Evolutionary conservation across 352 stramenopile genomes (phyloP).

Genomic region (Phytophthora podocarpi): DNA sequence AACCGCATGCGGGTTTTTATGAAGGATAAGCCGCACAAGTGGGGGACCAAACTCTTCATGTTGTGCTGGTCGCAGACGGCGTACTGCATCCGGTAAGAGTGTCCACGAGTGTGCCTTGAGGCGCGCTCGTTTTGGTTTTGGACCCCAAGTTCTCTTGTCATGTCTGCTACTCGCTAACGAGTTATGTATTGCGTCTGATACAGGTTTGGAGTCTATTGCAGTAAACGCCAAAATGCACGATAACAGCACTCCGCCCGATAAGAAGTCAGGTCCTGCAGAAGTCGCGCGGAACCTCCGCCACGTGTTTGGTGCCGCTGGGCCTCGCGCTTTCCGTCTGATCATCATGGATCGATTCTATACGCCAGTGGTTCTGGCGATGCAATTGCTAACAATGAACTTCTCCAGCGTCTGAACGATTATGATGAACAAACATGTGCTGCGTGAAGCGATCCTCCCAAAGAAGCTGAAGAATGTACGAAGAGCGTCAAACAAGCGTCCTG

Average conservation of each 20-base stretch:
- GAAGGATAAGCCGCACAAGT: no score
- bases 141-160: neutral
- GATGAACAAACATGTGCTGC: neutral
- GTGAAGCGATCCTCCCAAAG: neutral
- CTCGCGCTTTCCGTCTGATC: neutral
- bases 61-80: slow-evolving; percentile 10
- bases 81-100: slow-evolving; percentile 20
- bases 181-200: neutral
- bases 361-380: neutral
- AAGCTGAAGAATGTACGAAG: neutral
- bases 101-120: neutral
- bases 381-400: slow-evolving; percentile 1
- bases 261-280: neutral
- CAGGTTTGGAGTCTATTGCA: neutral
- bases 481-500: neutral
- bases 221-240: slow-evolving; percentile 1
- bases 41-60: no score
- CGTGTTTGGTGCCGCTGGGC: neutral
- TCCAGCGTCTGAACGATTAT: slow-evolving; percentile 17
- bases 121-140: neutral
- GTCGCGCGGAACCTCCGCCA: neutral
- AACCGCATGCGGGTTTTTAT: slow-evolving; percentile 7
- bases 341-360: slow-evolving; percentile 13
- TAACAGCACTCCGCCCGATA: neutral
- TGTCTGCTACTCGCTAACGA: neutral